Evolutionary conservation across 2,329 filamentous ascomycete genomes (phyloP).

Genomic region (Phialocephala sp.): DNA sequence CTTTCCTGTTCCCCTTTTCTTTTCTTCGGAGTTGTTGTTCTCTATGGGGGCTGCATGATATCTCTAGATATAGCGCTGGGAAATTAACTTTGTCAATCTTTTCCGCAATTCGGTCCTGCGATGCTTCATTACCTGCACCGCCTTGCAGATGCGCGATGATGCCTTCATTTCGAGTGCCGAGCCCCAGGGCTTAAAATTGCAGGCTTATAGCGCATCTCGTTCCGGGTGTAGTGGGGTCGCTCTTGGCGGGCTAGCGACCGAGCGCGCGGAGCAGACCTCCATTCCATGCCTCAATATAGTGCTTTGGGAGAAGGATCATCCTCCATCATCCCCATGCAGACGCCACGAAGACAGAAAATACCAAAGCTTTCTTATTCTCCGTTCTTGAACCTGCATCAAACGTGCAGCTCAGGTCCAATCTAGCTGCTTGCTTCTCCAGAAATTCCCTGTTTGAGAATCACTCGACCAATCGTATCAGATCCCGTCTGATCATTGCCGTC

Average conservation of each 20-base stretch:
- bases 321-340: slow-evolving; percentile 3
- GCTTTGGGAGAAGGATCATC: not conserved
- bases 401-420: not conserved
- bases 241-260: slow-evolving; percentile 12
- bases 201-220: not conserved
- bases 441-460: not conserved
- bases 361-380: not conserved
- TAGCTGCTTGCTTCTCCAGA: not conserved
- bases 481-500: not conserved
- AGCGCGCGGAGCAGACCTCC: slow-evolving; percentile 6
- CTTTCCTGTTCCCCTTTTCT: not conserved
- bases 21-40: not conserved
- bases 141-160: not conserved
- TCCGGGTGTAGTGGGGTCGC: not conserved
- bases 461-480: not conserved
- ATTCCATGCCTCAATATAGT: not conserved
- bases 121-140: not conserved
- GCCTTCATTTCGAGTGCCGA: not conserved
- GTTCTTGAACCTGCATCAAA: not conserved
- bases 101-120: not conserved
- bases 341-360: not conserved
- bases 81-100: not conserved
- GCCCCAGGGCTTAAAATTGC: not conserved
- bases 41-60: not conserved
- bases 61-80: not conserved